These are phyloP conservation scores for Rubia yunnanensis DNA, from an alignment of 257 asterid genomes.

Conservation along the genomic window DNA sequence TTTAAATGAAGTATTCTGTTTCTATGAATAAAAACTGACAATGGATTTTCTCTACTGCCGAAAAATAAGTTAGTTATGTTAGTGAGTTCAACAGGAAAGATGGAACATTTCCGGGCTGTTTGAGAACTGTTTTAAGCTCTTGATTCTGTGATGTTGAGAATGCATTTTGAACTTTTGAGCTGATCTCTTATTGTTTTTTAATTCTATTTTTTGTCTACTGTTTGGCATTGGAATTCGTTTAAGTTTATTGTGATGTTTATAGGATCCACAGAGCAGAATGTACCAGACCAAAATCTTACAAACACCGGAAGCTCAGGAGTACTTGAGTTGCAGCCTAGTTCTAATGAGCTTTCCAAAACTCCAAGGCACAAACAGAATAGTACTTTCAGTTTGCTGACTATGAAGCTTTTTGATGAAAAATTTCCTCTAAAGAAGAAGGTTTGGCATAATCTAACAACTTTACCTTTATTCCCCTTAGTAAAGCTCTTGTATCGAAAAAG, in stretches of 20 bases:
- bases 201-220: neutral
- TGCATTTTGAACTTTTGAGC: neutral
- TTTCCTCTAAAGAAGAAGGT: slow-evolving; percentile 63
- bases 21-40: neutral
- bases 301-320: slow-evolving; percentile 21
- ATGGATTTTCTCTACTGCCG: neutral
- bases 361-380: slow-evolving; percentile 21
- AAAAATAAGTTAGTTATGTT: neutral
- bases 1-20: neutral
- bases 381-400: slow-evolving; percentile 25
- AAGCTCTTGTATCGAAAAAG: neutral
- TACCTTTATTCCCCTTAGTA: neutral
- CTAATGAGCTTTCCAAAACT: slow-evolving; percentile 17
- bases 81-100: neutral
- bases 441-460: slow-evolving; percentile 12
- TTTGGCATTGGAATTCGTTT: slow-evolving; percentile 16
- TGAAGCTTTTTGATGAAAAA: slow-evolving; percentile 46
- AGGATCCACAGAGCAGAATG: slow-evolving; percentile 46
- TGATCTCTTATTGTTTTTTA: neutral
- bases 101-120: neutral
- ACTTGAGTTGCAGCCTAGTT: slow-evolving; percentile 16
- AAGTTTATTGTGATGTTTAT: slow-evolving; percentile 23
- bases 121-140: neutral
- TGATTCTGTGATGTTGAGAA: neutral
- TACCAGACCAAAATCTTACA: slow-evolving; percentile 19